phyloP scores from a whole-genome alignment of 495 filamentous ascomycete genomes.

The Neurospora intermedia region DNA sequence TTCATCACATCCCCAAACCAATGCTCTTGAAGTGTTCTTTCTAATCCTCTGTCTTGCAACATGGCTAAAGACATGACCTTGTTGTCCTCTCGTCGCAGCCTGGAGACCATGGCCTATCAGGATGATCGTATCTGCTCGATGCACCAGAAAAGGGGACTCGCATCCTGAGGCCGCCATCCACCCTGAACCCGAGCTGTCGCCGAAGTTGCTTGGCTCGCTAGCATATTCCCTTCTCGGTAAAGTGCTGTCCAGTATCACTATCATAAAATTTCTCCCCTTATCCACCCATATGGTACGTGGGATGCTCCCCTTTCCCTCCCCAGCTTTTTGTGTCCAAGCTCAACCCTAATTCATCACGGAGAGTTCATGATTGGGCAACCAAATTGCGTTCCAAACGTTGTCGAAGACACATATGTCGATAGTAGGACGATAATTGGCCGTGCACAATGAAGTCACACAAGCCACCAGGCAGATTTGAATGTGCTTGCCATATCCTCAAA shows the following conservation, averaged over 20 bases:
- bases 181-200: neutral
- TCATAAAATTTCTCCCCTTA: neutral
- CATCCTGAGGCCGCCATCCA: neutral
- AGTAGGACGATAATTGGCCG: neutral
- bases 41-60: neutral
- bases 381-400: neutral
- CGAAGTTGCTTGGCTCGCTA: neutral
- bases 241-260: neutral
- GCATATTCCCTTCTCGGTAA: neutral
- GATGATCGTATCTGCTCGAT: neutral
- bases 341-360: neutral
- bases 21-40: neutral
- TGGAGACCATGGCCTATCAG: neutral
- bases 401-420: neutral
- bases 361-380: neutral
- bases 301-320: neutral
- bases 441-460: neutral
- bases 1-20: neutral
- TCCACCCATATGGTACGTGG: neutral
- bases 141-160: neutral
- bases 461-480: neutral
- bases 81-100: neutral
- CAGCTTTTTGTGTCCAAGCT: neutral
- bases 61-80: neutral
- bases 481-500: neutral